Evolutionary conservation across 768 basidiomycete genomes (phyloP).

Genomic region (Royoungia palumana): DNA sequence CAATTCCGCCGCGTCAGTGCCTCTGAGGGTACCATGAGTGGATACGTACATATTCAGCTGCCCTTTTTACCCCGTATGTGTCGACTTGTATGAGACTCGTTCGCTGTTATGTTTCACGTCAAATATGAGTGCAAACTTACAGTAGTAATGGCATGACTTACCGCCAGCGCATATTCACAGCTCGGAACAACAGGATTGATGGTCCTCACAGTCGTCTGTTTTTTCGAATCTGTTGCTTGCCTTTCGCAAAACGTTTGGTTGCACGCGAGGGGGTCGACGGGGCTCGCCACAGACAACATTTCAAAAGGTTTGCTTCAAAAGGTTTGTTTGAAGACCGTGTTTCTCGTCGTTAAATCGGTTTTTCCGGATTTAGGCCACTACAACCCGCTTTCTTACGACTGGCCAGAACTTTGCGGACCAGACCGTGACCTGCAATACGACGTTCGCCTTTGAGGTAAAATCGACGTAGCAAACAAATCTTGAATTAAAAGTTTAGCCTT

Average conservation of each 20-base stretch:
- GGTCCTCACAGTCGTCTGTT: conserved; percentile 5
- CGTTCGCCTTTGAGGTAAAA: no score
- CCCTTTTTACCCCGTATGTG: conserved; percentile 55
- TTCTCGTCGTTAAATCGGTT: neutral
- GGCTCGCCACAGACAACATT: conserved; percentile 19
- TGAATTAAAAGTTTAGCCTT: conserved; percentile 23
- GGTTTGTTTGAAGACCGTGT: no score
- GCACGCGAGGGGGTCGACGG: neutral
- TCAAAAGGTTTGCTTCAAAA: no score
- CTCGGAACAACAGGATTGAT: conserved; percentile 59
- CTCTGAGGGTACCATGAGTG: conserved; percentile 3
- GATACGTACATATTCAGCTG: conserved; percentile 59
- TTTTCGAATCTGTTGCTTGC: neutral
- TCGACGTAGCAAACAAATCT: neutral
- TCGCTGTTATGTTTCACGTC: conserved; percentile 37
- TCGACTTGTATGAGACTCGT: conserved; percentile 60
- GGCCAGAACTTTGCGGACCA: no score
- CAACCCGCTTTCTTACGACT: neutral
- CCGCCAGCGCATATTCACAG: conserved; percentile 56
- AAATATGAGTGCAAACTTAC: neutral
- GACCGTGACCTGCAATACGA: no score
- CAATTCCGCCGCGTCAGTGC: neutral
- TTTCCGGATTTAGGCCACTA: neutral
- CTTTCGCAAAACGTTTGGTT: neutral
- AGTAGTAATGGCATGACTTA: conserved; percentile 31